phyloP scores from a whole-genome alignment of 495 filamentous ascomycete species.

The Tetracladium setigerum region DNA sequence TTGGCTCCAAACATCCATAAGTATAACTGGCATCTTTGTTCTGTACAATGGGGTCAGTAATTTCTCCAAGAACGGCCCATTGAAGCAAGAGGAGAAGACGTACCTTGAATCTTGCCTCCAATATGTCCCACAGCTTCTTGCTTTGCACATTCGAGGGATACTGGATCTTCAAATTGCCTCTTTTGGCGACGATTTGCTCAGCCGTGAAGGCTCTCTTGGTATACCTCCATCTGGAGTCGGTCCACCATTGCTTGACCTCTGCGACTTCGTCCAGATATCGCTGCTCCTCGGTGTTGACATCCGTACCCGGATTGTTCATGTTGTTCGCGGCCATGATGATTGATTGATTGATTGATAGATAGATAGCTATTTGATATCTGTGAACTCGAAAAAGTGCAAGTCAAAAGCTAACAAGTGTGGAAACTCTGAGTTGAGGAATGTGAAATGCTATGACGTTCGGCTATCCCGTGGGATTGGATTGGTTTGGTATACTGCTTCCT shows the following conservation, averaged over 20 bases:
- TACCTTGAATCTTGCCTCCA: conserved; percentile 81
- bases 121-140: conserved; percentile 91
- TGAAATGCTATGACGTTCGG: too few species aligned
- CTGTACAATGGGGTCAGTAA: conserved; percentile 32
- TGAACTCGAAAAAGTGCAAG: not conserved
- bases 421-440: not conserved
- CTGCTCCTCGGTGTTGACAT: conserved; percentile 70
- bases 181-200: conserved; percentile 93
- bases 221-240: conserved; percentile 80
- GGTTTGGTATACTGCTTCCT: too few species aligned
- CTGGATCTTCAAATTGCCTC: conserved; percentile 83
- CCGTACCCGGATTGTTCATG: conserved; percentile 42
- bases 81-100: conserved; percentile 10
- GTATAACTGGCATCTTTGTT: conserved; percentile 81
- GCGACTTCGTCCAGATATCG: conserved; percentile 73
- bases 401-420: not conserved
- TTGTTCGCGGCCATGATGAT: conserved; percentile 44
- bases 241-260: conserved; percentile 91
- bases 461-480: too few species aligned
- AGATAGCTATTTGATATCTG: not conserved
- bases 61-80: not conserved
- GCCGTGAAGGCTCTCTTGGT: conserved; percentile 91
- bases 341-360: not conserved
- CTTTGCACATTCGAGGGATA: conserved; percentile 82
- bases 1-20: conserved; percentile 94